Evolutionary conservation across 2,329 filamentous ascomycete species (phyloP).

Genomic region (Penicillium sp.): DNA sequence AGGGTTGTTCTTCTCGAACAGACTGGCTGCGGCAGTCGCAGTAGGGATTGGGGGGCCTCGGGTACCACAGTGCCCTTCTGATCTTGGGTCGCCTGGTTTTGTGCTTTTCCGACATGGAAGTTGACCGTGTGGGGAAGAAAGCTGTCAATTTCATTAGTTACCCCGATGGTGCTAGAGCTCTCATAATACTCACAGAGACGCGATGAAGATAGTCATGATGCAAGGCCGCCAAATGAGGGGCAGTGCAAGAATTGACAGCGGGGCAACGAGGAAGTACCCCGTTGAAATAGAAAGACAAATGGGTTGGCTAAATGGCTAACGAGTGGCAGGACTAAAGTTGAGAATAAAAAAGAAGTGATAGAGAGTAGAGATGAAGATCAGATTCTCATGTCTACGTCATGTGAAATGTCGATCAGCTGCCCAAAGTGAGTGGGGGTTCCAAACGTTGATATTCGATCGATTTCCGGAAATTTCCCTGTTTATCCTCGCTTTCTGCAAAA

Average conservation of each 20-base stretch:
- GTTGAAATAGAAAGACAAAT: neutral
- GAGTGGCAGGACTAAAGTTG: neutral
- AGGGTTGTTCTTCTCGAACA: constrained; percentile 31
- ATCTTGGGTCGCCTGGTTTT: constrained; percentile 41
- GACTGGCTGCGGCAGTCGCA: constrained; percentile 28
- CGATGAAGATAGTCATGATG: constrained; percentile 57
- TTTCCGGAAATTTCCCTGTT: neutral
- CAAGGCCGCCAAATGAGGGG: constrained; percentile 7
- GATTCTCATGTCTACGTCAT: constrained; percentile 35
- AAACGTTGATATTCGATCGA: neutral
- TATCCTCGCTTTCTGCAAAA: neutral
- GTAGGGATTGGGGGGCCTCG: constrained; percentile 23
- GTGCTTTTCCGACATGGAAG: constrained; percentile 59
- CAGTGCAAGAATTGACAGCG: constrained; percentile 4
- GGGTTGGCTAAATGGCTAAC: neutral
- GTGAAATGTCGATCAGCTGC: constrained; percentile 19
- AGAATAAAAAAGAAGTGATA: constrained; percentile 8
- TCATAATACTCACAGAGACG: constrained; percentile 50
- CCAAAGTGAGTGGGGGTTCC: neutral
- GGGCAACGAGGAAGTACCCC: neutral
- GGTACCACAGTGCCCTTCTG: constrained; percentile 21
- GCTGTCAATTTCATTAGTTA: constrained; percentile 44
- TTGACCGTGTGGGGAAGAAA: constrained; percentile 90
- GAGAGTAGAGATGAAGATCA: constrained; percentile 17
- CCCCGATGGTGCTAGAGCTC: neutral